A percentile compares a stretch with the other conserved stretches of the same genome.
phyloP scores from a whole-genome alignment of 2,329 filamentous ascomycete genomes.

The Scedosporium aurantiacum region DNA sequence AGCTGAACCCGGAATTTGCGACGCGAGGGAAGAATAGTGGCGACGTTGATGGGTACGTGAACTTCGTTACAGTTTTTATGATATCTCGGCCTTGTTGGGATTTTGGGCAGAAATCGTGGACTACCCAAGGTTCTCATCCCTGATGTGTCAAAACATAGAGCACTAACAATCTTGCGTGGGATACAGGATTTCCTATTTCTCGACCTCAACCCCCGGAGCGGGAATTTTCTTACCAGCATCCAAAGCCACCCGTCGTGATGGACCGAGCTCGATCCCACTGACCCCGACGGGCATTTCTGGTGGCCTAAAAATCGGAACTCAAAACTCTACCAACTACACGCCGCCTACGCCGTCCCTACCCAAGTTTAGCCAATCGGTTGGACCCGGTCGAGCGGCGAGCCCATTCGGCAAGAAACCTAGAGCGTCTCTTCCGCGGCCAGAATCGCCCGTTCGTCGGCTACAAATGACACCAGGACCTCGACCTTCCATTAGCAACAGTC shows the following conservation, averaged over 20 bases:
- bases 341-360: slow-evolving; percentile 55
- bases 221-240: slow-evolving; percentile 88
- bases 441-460: slow-evolving; percentile 67
- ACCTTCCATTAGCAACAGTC: slow-evolving; percentile 49
- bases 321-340: slow-evolving; percentile 49
- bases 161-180: background rate
- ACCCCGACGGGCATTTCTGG: slow-evolving; percentile 55
- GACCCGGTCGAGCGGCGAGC: slow-evolving; percentile 60
- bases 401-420: slow-evolving; percentile 54
- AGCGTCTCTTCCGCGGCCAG: slow-evolving; percentile 73
- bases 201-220: slow-evolving; percentile 63
- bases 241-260: slow-evolving; percentile 62
- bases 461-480: slow-evolving; percentile 51
- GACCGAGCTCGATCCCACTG: slow-evolving; percentile 44
- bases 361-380: slow-evolving; percentile 83
- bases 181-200: slow-evolving; percentile 63
- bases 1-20: slow-evolving; percentile 72
- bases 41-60: slow-evolving; percentile 78
- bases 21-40: slow-evolving; percentile 86
- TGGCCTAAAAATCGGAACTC: slow-evolving; percentile 41
- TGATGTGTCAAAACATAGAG: no score
- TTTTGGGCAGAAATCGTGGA: background rate
- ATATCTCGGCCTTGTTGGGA: background rate
- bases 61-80: slow-evolving; percentile 3
- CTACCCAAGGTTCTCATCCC: no score